Conservation (phyloP, 129 eudicot genomes). For the Chrysanthemum lavandulifolium region DNA sequence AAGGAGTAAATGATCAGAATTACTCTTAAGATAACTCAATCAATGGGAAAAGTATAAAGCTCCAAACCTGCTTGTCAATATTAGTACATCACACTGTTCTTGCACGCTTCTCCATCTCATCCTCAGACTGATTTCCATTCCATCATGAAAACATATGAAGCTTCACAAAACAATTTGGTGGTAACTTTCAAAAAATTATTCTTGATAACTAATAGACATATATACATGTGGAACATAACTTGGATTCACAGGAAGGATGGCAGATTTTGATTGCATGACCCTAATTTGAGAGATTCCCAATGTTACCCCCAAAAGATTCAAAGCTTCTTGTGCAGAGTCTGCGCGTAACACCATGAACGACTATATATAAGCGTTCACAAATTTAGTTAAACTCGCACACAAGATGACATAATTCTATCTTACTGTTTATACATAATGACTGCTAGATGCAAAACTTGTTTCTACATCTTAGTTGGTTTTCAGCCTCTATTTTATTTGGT, state of each 20-base stretch:
- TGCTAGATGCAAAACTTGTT: too few relatives aligned
- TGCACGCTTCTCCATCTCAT: constrained; percentile 93
- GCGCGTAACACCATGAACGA: constrained; percentile 4
- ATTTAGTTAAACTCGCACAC: too few relatives aligned
- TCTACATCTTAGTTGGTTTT: too few relatives aligned
- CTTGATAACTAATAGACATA: background rate
- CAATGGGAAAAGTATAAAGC: background rate
- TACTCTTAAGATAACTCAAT: too few relatives aligned
- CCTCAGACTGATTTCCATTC: constrained; percentile 65
- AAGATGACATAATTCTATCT: too few relatives aligned
- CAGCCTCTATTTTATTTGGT: too few relatives aligned
- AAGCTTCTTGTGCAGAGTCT: constrained; percentile 77
- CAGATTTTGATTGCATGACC: constrained; percentile 91
- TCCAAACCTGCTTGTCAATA: constrained; percentile 80
- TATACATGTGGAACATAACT: constrained; percentile 89
- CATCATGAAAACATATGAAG: background rate
- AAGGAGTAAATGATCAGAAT: background rate
- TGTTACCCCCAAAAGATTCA: constrained; percentile 65
- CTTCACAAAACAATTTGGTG: background rate
- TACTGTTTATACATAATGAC: too few relatives aligned
- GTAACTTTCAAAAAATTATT: background rate
- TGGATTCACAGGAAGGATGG: constrained; percentile 97
- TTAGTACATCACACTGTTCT: constrained; percentile 93
- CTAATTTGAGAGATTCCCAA: constrained; percentile 72
- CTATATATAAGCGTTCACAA: background rate